A percentile compares a stretch with the other conserved stretches of the same genome.
These are phyloP conservation scores for Silybum marianum DNA, from an alignment of 129 eudicot genomes.

Conservation along the genomic window DNA sequence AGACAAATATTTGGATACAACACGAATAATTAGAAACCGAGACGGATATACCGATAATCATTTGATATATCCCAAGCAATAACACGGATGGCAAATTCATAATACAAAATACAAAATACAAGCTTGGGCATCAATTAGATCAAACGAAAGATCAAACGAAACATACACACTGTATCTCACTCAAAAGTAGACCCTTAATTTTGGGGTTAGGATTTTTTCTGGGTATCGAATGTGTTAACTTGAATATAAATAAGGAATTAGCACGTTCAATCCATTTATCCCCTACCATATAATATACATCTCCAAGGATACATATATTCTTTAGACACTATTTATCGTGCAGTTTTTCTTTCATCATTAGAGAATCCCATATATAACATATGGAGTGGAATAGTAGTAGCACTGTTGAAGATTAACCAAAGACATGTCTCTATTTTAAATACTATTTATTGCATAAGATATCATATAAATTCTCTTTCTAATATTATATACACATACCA, in stretches of 20 bases:
- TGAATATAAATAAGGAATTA: background rate
- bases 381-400: background rate
- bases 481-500: slow-evolving; percentile 18
- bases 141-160: background rate
- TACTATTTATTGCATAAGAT: background rate
- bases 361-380: background rate
- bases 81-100: background rate
- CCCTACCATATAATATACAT: background rate
- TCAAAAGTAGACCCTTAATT: background rate
- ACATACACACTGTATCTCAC: background rate
- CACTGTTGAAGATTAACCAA: slow-evolving; percentile 1
- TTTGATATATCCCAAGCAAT: slow-evolving; percentile 8
- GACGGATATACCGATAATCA: background rate
- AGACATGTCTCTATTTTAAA: background rate
- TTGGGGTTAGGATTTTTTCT: background rate
- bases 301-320: background rate
- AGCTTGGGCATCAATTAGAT: background rate
- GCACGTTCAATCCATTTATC: background rate
- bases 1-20: slow-evolving; percentile 4
- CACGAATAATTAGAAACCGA: background rate
- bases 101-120: background rate
- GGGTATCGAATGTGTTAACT: background rate
- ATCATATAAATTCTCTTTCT: slow-evolving; percentile 17
- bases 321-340: background rate
- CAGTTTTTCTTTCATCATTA: background rate